Evolutionary conservation across 208 protist genomes (phyloP).

Genomic region (Phytomonas serpens): DNA sequence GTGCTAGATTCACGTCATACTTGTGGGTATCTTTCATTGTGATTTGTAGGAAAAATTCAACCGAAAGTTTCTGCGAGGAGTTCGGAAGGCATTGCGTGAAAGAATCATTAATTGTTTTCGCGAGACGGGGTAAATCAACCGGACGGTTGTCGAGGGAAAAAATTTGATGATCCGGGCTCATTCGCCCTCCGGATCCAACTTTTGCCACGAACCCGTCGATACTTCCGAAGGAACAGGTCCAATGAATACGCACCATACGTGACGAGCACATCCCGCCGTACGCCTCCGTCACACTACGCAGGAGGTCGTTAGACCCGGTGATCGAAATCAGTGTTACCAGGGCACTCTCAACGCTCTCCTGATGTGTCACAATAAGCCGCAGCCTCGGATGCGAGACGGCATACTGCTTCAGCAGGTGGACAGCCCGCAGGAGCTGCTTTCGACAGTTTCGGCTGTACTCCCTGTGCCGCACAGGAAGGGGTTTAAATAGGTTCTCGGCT

Average conservation of each 20-base stretch:
- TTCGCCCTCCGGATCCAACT: conserved; percentile 33
- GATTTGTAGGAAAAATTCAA: conserved; percentile 68
- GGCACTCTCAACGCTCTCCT: conserved; percentile 29
- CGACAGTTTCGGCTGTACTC: conserved; percentile 81
- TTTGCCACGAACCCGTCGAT: conserved; percentile 61
- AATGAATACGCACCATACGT: conserved; percentile 47
- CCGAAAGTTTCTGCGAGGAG: conserved; percentile 49
- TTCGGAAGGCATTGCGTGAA: conserved; percentile 68
- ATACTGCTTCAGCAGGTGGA: conserved; percentile 72
- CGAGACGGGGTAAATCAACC: conserved; percentile 65
- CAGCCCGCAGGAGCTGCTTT: conserved; percentile 48
- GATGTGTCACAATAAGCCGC: conserved; percentile 54
- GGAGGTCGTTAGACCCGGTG: conserved; percentile 53
- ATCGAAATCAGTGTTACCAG: conserved; percentile 57
- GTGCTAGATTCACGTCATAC: conserved; percentile 82
- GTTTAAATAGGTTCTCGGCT: conserved; percentile 63
- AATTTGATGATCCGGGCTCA: conserved; percentile 59
- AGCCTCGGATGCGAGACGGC: conserved; percentile 75
- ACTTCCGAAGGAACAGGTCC: conserved; percentile 45
- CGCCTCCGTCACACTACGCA: conserved; percentile 57
- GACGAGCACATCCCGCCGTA: conserved; percentile 68
- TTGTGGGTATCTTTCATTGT: conserved; percentile 18
- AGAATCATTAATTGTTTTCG: conserved; percentile 64
- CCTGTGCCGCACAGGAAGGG: conserved; percentile 84
- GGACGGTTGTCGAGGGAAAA: conserved; percentile 71